Conservation (phyloP, 345 rosid genomes). For the Corchorus capsularis region DNA sequence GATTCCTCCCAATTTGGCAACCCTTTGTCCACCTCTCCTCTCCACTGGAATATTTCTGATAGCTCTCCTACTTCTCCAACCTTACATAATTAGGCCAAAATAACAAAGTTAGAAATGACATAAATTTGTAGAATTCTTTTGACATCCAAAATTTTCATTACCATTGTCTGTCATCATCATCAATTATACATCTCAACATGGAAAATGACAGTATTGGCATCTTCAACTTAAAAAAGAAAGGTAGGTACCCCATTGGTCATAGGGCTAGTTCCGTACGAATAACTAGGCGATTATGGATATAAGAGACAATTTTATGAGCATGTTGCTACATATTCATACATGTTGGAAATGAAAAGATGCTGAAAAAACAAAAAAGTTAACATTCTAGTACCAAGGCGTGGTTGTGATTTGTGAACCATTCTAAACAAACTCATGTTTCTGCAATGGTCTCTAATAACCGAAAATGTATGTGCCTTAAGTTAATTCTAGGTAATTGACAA, state of each 20-base stretch:
- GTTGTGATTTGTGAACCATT: background rate
- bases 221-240: background rate
- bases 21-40: conserved; percentile 55
- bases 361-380: background rate
- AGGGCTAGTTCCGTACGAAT: background rate
- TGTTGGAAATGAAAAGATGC: background rate
- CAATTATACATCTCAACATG: background rate
- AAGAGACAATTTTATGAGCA: background rate
- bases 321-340: background rate
- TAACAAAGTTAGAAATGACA: background rate
- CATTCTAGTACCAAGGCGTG: background rate
- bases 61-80: conserved; percentile 53
- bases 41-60: conserved; percentile 53
- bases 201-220: background rate
- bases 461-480: background rate
- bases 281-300: background rate
- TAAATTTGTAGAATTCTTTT: background rate
- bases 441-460: background rate
- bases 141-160: background rate
- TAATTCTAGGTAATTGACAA: background rate
- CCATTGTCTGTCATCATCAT: background rate
- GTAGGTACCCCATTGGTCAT: background rate
- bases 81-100: conserved; percentile 14
- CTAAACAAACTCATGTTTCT: background rate
- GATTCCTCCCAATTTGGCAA: conserved; percentile 46